Base-by-base conservation (phyloP, 352 stramenopile genomes). In the Globisporangium lucens region DNA sequence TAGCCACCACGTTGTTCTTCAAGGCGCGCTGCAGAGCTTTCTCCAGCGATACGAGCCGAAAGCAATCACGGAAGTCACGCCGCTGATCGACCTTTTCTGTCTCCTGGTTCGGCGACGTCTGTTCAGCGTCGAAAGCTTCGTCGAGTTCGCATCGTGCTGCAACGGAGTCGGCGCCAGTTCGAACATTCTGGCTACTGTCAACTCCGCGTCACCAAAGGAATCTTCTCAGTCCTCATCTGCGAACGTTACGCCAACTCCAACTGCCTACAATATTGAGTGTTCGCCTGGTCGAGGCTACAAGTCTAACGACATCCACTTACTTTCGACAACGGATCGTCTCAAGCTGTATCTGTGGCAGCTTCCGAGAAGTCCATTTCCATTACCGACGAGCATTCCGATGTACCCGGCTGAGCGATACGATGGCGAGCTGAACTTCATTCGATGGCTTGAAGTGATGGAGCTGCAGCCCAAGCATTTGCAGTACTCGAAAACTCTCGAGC, bases 261-360 rank as follows among this genome's bases (percentile, higher is more conserved):
- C 83, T 9, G 85, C 83, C 4, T 96, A 93, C 75, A 93, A 96
- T 49, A 94, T 96, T 53, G 88, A 96, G 65, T 96, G 83, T 41
- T 87, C 76, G 0, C 87, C 87, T 29, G 85, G 85, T n/a, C 83
- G 85, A 47, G 88, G 88, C 35, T 96, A 93, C 75, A 94, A 96
- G 61, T 88, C 86, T 8, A 89, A 67, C 43, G 86, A 94, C 36
- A 90, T 95, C 13, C 72, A 82, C 17, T 63, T 89, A 46, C 72
- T 96, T 10, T 85, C 80, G 1, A 81, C 73, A 8, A 74, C 76
- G 2, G 87, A 94, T 53, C 79, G 87, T 55, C 63, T 96, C 46
- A 87, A 89, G 56, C 63, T 96, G 20, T 94, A 91, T 59, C 59
- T 96, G 29, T 96, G 88, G 88, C 88, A 96, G 53, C 77, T 96